Evolutionary conservation across 225 moss, liverwort and hornwort genomes (phyloP).

Genomic region (Antitrichia curtipendula): DNA sequence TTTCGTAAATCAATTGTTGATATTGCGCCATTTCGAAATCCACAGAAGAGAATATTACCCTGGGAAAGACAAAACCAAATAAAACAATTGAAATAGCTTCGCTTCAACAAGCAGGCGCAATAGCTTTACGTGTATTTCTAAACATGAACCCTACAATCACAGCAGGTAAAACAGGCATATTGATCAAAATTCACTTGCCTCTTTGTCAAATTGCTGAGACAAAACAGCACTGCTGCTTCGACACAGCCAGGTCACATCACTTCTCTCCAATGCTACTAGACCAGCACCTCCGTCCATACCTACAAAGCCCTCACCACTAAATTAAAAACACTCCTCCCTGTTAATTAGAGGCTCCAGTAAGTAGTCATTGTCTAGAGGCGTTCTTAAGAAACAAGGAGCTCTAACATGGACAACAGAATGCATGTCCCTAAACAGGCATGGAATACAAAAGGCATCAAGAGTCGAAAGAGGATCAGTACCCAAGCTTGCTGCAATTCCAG

Average conservation of each 20-base stretch:
- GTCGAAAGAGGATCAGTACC: constrained; percentile 11
- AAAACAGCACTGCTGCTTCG: constrained; percentile 64
- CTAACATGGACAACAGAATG: not conserved
- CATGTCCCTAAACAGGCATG: not conserved
- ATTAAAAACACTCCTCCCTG: not conserved
- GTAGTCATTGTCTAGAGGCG: not conserved
- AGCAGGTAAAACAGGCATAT: not conserved
- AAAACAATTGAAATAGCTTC: not conserved
- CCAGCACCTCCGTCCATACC: constrained; percentile 71
- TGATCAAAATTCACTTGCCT: constrained; percentile 31
- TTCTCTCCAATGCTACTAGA: constrained; percentile 62
- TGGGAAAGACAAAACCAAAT: constrained; percentile 6
- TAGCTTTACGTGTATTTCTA: not conserved
- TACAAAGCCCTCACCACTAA: constrained; percentile 12
- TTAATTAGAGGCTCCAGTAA: not conserved
- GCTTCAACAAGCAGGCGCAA: not conserved
- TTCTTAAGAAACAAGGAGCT: not conserved
- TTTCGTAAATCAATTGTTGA: constrained; percentile 64
- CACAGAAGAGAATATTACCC: constrained; percentile 73
- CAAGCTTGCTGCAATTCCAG: constrained; percentile 44
- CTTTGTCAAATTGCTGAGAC: constrained; percentile 85
- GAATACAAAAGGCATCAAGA: not conserved
- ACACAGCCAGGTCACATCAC: constrained; percentile 53
- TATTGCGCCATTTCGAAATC: constrained; percentile 83
- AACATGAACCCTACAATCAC: not conserved